Evolutionary conservation across 2,329 filamentous ascomycete species (phyloP).

Genomic region (Lojkania enalia): DNA sequence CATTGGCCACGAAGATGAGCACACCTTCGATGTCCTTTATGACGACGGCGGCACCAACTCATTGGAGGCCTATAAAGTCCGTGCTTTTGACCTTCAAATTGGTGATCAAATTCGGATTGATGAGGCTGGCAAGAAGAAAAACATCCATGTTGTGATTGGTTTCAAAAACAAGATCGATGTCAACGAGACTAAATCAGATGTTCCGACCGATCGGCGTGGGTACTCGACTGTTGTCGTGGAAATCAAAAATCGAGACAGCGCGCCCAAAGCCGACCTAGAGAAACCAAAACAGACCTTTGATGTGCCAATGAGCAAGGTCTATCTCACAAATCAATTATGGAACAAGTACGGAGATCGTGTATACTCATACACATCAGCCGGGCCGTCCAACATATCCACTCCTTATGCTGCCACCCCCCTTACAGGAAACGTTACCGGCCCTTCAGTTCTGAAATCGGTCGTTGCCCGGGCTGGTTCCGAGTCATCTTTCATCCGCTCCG

Average conservation of each 20-base stretch:
- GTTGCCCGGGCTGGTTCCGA: slow-evolving; percentile 33
- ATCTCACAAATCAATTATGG: slow-evolving; percentile 51
- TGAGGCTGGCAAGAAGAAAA: slow-evolving; percentile 47
- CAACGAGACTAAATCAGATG: slow-evolving; percentile 7
- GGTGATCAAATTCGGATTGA: slow-evolving; percentile 55
- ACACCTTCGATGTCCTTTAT: slow-evolving; percentile 52
- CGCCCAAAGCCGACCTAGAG: slow-evolving; percentile 23
- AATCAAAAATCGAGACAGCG: slow-evolving; percentile 46
- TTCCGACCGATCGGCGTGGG: slow-evolving; percentile 47
- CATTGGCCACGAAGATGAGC: slow-evolving; percentile 49
- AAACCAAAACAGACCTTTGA: slow-evolving; percentile 33
- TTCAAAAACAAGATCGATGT: slow-evolving; percentile 44
- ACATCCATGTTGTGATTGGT: slow-evolving; percentile 49
- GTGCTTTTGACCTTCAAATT: slow-evolving; percentile 47
- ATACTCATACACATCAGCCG: slow-evolving; percentile 32
- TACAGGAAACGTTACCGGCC: slow-evolving; percentile 28
- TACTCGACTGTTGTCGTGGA: slow-evolving; percentile 46
- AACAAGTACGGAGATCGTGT: slow-evolving; percentile 43
- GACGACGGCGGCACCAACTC: slow-evolving; percentile 52
- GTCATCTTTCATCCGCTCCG: slow-evolving; percentile 20
- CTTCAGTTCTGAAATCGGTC: slow-evolving; percentile 31
- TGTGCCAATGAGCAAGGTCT: slow-evolving; percentile 48
- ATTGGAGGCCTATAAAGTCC: slow-evolving; percentile 45
- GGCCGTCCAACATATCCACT: neutral
- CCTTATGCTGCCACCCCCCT: slow-evolving; percentile 26